A percentile compares a stretch with the other conserved stretches of the same genome.
Conservation (phyloP, 1,284 basidiomycete genomes). For the Cryptococcus sp. region DNA sequence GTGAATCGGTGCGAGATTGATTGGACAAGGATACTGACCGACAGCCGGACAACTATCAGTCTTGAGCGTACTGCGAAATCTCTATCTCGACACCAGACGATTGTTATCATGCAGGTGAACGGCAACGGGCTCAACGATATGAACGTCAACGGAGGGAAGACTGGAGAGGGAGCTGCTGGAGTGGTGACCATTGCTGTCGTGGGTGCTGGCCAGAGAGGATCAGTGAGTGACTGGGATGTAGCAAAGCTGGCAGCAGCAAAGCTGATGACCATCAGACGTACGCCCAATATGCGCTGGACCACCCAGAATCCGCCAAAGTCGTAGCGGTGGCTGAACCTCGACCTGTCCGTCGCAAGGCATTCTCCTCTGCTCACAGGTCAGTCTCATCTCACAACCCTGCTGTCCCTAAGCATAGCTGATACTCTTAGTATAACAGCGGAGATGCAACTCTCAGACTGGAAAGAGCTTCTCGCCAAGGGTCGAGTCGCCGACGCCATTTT, state of each 20-base stretch:
- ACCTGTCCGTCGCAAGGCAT: conserved; percentile 56
- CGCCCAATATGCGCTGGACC: conserved; percentile 56
- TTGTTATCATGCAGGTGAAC: neutral
- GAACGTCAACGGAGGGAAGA: too few species aligned
- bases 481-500: conserved; percentile 73
- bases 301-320: conserved; percentile 62
- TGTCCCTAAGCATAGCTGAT: neutral
- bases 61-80: too few species aligned
- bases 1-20: too few species aligned
- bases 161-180: neutral
- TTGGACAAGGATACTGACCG: too few species aligned
- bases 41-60: too few species aligned
- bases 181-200: conserved; percentile 55
- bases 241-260: neutral
- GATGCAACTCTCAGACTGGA: conserved; percentile 66
- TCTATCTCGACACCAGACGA: neutral
- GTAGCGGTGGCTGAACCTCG: conserved; percentile 79
- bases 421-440: conserved; percentile 53
- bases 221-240: conserved; percentile 47
- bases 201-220: conserved; percentile 75
- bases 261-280: conserved; percentile 54
- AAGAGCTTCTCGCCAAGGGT: conserved; percentile 60
- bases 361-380: conserved; percentile 53
- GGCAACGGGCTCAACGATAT: too few species aligned
- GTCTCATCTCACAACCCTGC: conserved; percentile 1